phyloP scores from a whole-genome alignment of 2,329 filamentous ascomycete species.

The Trichoderma atroviride region DNA sequence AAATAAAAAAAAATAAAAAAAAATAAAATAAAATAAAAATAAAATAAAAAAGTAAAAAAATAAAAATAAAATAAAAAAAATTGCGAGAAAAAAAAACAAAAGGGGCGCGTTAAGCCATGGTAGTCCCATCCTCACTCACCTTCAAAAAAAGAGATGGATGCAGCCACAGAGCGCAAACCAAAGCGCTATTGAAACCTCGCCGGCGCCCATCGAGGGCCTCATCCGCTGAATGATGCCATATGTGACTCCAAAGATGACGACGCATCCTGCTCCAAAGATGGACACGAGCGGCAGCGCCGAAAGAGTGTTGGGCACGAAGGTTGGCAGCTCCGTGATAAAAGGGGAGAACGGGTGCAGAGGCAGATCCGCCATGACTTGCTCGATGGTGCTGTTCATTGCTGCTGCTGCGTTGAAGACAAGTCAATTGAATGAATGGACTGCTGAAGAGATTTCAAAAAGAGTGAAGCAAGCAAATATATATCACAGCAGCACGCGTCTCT shows the following conservation, averaged over 20 bases:
- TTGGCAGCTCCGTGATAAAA: slow-evolving; percentile 60
- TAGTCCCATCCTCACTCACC: slow-evolving; percentile 31
- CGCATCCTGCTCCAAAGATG: slow-evolving; percentile 60
- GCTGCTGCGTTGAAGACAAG: not conserved
- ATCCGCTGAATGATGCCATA: slow-evolving; percentile 55
- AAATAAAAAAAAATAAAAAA: not conserved
- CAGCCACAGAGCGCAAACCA: slow-evolving; percentile 76
- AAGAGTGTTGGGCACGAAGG: slow-evolving; percentile 68
- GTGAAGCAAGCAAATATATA: not conserved
- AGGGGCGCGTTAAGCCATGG: not conserved
- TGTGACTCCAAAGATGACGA: slow-evolving; percentile 59
- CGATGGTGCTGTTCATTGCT: slow-evolving; percentile 15
- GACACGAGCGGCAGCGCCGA: slow-evolving; percentile 60
- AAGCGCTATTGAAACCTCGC: slow-evolving; percentile 63
- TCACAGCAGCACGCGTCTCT: not conserved
- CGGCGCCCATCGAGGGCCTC: slow-evolving; percentile 54
- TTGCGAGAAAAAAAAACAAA: not conserved
- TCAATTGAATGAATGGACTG: not conserved
- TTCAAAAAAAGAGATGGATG: slow-evolving; percentile 50
- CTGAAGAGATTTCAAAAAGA: not conserved
- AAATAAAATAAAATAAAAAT: too few species aligned
- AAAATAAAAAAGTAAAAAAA: too few species aligned
- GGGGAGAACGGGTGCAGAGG: slow-evolving; percentile 71
- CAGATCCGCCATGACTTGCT: slow-evolving; percentile 21
- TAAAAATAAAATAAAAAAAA: too few species aligned